Evolutionary conservation across 768 basidiomycete species (phyloP).

Genomic region (Lactarius quietus): DNA sequence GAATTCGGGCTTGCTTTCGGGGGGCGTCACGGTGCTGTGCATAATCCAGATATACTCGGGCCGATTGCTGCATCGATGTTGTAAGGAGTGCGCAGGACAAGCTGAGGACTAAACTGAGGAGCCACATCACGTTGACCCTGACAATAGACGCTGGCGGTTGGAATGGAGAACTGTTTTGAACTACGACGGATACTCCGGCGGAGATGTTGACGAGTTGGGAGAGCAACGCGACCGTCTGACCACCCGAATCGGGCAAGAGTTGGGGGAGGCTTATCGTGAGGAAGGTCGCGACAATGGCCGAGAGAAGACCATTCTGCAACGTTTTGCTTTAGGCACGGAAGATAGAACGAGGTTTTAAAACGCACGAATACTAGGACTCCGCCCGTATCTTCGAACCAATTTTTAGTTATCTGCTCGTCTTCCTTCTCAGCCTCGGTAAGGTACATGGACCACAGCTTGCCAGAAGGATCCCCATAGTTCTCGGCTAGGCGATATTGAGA

Average conservation of each 20-base stretch:
- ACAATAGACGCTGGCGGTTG: neutral
- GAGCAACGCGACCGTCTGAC: neutral
- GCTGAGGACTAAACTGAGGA: slow-evolving; percentile 3
- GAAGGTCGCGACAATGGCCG: slow-evolving; percentile 1
- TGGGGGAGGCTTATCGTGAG: neutral
- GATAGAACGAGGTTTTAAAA: no score
- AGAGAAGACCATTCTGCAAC: neutral
- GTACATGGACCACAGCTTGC: slow-evolving; percentile 6
- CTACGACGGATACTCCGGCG: neutral
- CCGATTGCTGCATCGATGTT: slow-evolving; percentile 5
- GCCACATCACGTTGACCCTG: slow-evolving; percentile 10
- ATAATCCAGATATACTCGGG: slow-evolving; percentile 4
- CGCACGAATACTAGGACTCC: neutral
- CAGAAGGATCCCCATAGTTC: neutral
- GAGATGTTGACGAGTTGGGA: neutral
- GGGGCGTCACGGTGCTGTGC: neutral
- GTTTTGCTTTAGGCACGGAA: neutral
- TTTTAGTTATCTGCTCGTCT: neutral
- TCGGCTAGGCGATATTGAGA: neutral
- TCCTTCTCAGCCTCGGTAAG: neutral
- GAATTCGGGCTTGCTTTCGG: neutral
- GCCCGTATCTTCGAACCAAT: neutral
- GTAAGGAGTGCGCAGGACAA: neutral
- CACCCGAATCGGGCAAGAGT: neutral
- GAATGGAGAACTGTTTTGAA: neutral